Base-by-base conservation (phyloP, 345 rosid genomes). In the Aquilaria malaccensis region DNA sequence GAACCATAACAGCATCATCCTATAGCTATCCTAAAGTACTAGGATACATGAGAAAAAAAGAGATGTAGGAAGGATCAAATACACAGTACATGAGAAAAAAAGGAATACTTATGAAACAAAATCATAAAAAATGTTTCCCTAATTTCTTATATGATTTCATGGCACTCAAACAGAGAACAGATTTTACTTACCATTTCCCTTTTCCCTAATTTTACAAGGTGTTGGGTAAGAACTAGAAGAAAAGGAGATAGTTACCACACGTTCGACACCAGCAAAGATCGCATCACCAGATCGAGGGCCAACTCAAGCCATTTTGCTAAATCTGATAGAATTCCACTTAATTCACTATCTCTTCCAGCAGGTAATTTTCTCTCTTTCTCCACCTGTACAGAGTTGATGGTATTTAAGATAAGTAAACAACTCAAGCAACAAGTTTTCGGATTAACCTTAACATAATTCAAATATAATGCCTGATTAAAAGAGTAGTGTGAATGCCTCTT, bases 201-300 rank as follows among this genome's bases (percentile, higher is more conserved):
- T 22, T 22, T 22, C 22, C 22, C 22, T 22, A 0, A 22, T 22
- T 22, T 22, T 22, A 22, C 0, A 22, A 22, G 22, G 22, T 22
- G 22, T 22, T 22, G 22, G 22, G 22, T 22, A 22, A 22, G 22
- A 22, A 22, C 22, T 22, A 22, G 22, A 22, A 22, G 22, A 59
- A 22, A 22, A 2, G 29, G 45, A 56, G n/a, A 32, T 50, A 64
- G 71, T 79, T 72, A 89, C 94, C 83, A 87, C 97, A 30, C 92
- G 94, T 60, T 90, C 97, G 7, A 87, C 77, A 57, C 80, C 84
- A 22, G 97, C 82, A 77, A 94, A 94, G 78, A 94, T 83, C 12
- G 99, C 95, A 47, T 94, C 96, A 58, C 99, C 99, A 49, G 95
- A 85, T 61, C 89, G 85, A 59, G 97, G 88, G 69, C 82, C 96